Percentiles rank a stretch among this genome's conserved stretches.
phyloP scores from a whole-genome alignment of 352 stramenopile genomes.

The Globisporangium barbulae region DNA sequence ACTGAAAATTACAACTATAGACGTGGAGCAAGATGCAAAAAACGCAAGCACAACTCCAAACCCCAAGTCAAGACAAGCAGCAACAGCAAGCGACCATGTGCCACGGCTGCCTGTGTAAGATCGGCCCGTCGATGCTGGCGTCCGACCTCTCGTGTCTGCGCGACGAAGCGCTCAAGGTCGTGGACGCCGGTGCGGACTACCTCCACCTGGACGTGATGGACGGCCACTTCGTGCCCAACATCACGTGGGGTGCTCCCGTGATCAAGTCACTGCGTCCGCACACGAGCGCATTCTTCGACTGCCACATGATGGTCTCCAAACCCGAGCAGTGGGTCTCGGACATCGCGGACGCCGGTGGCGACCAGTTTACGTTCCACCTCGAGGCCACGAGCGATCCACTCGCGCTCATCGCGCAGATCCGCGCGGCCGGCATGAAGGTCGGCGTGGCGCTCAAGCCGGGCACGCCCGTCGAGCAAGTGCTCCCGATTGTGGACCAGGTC shows the following conservation, averaged over 20 bases:
- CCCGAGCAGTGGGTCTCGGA: slow-evolving; percentile 95
- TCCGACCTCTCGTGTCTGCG: slow-evolving; percentile 94
- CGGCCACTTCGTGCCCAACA: slow-evolving; percentile 97
- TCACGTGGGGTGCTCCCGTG: slow-evolving; percentile 95
- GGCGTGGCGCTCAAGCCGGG: slow-evolving; percentile 94
- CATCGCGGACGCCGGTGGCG: slow-evolving; percentile 92
- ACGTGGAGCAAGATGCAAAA: no score
- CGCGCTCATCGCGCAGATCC: slow-evolving; percentile 84
- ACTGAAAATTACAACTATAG: no score
- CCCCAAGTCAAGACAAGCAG: neutral
- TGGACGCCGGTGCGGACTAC: slow-evolving; percentile 91
- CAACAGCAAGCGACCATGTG: slow-evolving; percentile 45
- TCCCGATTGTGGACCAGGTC: slow-evolving; percentile 82
- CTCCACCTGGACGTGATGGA: slow-evolving; percentile 99
- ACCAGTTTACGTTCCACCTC: slow-evolving; percentile 97
- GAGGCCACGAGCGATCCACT: slow-evolving; percentile 76
- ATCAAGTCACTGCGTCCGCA: slow-evolving; percentile 92
- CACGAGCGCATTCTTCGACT: slow-evolving; percentile 93
- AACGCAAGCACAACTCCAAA: neutral
- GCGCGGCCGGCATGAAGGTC: slow-evolving; percentile 91
- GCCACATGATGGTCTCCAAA: slow-evolving; percentile 98
- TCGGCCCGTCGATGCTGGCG: slow-evolving; percentile 93
- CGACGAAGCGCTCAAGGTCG: slow-evolving; percentile 89
- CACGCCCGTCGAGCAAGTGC: slow-evolving; percentile 88
- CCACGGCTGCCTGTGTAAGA: slow-evolving; percentile 81